Conservation (phyloP, 495 filamentous ascomycete species). For the Neurospora tetraspora region DNA sequence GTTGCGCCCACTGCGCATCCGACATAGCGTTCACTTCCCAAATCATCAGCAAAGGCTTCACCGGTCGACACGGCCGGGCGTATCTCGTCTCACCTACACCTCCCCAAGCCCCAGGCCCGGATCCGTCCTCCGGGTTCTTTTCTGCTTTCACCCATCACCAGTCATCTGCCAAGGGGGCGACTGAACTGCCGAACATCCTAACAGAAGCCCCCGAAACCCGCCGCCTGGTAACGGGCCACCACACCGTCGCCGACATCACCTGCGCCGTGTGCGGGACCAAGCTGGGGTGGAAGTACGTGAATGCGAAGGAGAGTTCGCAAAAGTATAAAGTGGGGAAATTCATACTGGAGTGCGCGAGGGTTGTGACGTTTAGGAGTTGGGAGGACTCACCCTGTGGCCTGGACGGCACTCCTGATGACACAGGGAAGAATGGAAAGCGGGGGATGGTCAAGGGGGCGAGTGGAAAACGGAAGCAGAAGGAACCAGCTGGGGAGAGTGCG, state of each 20-base stretch:
- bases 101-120: conserved; percentile 7
- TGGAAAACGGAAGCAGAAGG: not conserved
- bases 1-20: conserved; percentile 61
- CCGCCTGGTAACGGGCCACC: conserved; percentile 67
- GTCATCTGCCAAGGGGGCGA: conserved; percentile 2
- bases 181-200: conserved; percentile 35
- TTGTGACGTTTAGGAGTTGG: conserved; percentile 57
- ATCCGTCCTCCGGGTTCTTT: not conserved
- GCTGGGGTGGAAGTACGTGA: conserved; percentile 91
- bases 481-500: not conserved
- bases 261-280: conserved; percentile 49
- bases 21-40: conserved; percentile 69
- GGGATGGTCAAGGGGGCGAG: not conserved
- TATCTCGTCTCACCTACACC: conserved; percentile 60
- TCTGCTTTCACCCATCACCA: not conserved
- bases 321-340: conserved; percentile 93
- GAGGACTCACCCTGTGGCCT: conserved; percentile 34
- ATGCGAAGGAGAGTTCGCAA: conserved; percentile 70
- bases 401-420: not conserved
- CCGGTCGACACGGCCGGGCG: conserved; percentile 84
- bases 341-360: conserved; percentile 79
- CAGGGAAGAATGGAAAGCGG: not conserved
- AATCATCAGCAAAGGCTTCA: conserved; percentile 88
- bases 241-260: conserved; percentile 51
- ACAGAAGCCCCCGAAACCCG: conserved; percentile 50